These are phyloP conservation scores for Adansonia digitata DNA, from an alignment of 345 rosid genomes.

Conservation along the genomic window DNA sequence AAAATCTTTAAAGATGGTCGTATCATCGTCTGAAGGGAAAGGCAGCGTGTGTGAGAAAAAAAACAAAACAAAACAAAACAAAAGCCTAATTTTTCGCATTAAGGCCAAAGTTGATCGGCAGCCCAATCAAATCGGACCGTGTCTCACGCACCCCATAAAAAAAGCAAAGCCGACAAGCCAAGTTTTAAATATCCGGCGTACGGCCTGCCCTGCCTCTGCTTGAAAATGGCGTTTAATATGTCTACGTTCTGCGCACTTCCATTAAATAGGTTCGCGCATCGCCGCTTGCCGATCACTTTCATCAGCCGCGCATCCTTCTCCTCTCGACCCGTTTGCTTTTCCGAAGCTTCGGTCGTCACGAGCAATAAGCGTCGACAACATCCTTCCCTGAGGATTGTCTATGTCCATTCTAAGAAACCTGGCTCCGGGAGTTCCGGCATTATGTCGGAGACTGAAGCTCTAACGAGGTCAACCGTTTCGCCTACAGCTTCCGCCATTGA, in stretches of 20 bases:
- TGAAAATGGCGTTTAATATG: slow-evolving; percentile 43
- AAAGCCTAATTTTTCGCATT: not conserved
- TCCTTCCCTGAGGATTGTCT: slow-evolving; percentile 34
- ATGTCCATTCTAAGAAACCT: slow-evolving; percentile 40
- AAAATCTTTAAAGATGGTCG: no score
- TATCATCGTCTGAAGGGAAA: no score
- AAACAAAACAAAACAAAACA: no score
- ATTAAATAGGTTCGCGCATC: slow-evolving; percentile 19
- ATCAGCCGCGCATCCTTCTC: slow-evolving; percentile 17
- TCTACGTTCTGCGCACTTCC: slow-evolving; percentile 34
- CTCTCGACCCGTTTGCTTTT: slow-evolving; percentile 21
- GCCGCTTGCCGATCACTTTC: slow-evolving; percentile 29
- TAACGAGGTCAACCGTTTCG: slow-evolving; percentile 23
- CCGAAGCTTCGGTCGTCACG: slow-evolving; percentile 24
- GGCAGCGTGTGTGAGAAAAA: no score
- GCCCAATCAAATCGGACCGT: not conserved
- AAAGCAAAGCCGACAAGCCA: not conserved
- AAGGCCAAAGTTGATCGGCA: slow-evolving; percentile 3
- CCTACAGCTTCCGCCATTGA: slow-evolving; percentile 63
- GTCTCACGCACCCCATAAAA: not conserved
- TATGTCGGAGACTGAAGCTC: slow-evolving; percentile 22
- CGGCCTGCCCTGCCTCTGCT: not conserved
- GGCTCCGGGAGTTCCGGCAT: slow-evolving; percentile 23
- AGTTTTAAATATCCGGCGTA: not conserved
- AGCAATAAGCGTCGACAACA: no score